Evolutionary conservation across 768 basidiomycete species (phyloP).

Genomic region (Leccinum rimulosum): DNA sequence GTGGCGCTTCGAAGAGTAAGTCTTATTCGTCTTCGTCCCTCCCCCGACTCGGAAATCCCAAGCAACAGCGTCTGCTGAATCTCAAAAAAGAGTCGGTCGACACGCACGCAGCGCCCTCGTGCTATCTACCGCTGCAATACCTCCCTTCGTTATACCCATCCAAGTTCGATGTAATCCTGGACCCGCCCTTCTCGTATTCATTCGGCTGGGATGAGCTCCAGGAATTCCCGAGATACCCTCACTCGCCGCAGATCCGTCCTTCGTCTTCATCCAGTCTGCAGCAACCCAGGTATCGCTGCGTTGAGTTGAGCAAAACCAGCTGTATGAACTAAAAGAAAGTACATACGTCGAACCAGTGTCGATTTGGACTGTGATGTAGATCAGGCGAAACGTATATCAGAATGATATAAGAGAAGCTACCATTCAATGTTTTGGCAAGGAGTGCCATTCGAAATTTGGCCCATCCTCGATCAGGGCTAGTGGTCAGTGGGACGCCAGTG

Average conservation of each 20-base stretch:
- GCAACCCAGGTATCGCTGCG: no score
- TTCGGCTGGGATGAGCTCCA: conserved; percentile 86
- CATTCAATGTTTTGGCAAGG: no score
- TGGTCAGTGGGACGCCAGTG: no score
- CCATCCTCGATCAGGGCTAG: no score
- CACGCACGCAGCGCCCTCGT: conserved; percentile 65
- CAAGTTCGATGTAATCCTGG: conserved; percentile 91
- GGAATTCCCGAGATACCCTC: conserved; percentile 75
- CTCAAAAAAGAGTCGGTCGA: conserved; percentile 76
- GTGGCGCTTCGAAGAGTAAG: conserved; percentile 90
- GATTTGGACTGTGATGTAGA: no score
- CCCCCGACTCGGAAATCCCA: conserved; percentile 53
- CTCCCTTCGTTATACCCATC: conserved; percentile 54
- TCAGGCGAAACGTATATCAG: no score
- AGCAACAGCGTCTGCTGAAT: conserved; percentile 79
- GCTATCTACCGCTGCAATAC: conserved; percentile 63
- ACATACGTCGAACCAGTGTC: no score
- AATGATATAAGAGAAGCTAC: no score
- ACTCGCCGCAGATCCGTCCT: conserved; percentile 87
- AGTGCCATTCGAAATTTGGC: no score
- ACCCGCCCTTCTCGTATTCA: conserved; percentile 84
- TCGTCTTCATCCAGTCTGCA: conserved; percentile 62
- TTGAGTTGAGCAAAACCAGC: no score
- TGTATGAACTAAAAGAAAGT: no score
- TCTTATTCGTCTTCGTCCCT: conserved; percentile 9